Base-by-base conservation (phyloP, 2,329 filamentous ascomycete species). In the Hyphodiscus sp. region DNA sequence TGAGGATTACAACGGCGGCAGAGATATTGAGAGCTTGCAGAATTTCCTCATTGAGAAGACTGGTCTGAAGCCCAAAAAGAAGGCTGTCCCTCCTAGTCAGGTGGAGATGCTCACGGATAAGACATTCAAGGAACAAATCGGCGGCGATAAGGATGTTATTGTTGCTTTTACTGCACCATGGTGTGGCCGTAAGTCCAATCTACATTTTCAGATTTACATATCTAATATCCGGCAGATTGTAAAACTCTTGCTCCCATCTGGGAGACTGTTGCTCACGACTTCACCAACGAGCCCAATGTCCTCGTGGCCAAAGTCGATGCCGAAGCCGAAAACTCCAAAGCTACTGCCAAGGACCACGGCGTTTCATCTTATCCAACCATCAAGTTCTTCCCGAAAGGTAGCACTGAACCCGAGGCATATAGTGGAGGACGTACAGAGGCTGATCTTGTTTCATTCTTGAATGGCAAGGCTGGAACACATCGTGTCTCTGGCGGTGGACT, bases 121-220 rank as follows among this genome's bases (percentile, higher is more conserved):
- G 63, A 83, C 82, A 55, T 97, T 97, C 74, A 82, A 84, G 72
- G 76, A 85, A 69, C 76, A 81, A 55, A 77, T 96, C 74, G 92
- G 92, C 59, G 78, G 83, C 49, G 89, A 95, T 59, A 91, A 95
- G 80, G 79, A 95, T 72, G 89, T 95, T 19, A 73, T 99, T 52
- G 91, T 99, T 69, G 91, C 95, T 45, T 99, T 99, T 73, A 99
- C 95, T 63, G 92, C 94, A 50, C 91, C 94, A 50, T 97, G 92
- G 94, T 99, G 94, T 74, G 92, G 92, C 71, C 92, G 94, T 97
- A 82, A 74, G 62, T 62, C 11, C 20, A 42, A 8, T 23, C 20
- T 19, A 29, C 8, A 42, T 33, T 45, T 50, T 51, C 45, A 13
- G 4, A 38, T 38, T 6, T 38, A 3, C 23, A 3, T 26, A 3